phyloP scores from a whole-genome alignment of 1,284 basidiomycete genomes.

The Sanghuangporus weigelae region DNA sequence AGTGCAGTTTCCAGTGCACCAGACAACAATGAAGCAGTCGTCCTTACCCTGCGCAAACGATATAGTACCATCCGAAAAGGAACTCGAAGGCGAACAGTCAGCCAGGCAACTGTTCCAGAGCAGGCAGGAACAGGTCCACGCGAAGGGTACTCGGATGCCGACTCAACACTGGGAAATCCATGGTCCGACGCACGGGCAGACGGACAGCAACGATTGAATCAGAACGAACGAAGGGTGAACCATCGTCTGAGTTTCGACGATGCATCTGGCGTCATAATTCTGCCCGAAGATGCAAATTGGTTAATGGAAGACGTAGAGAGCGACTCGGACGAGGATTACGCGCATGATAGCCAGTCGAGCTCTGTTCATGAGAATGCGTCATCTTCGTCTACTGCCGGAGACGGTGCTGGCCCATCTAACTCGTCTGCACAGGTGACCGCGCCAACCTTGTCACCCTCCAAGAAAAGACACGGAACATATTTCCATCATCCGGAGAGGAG shows the following conservation, averaged over 20 bases:
- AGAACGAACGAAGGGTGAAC: conserved; percentile 28
- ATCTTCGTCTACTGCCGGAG: conserved; percentile 3
- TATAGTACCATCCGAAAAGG: conserved; percentile 45
- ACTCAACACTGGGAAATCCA: conserved; percentile 35
- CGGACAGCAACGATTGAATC: conserved; percentile 21
- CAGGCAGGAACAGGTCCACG: conserved; percentile 1
- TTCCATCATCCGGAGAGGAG: conserved; percentile 72
- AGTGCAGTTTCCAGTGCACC: conserved; percentile 30
- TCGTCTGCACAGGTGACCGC: neutral
- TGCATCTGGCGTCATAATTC: conserved; percentile 77
- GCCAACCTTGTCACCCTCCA: conserved; percentile 19
- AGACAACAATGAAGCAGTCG: conserved; percentile 54
- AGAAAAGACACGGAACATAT: conserved; percentile 56
- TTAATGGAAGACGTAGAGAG: conserved; percentile 43
- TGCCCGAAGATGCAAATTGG: conserved; percentile 76
- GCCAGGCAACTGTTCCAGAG: conserved; percentile 8
- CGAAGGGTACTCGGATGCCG: conserved; percentile 1
- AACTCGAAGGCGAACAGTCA: conserved; percentile 22
- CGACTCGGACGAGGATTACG: conserved; percentile 34
- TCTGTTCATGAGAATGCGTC: conserved; percentile 4
- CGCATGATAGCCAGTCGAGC: conserved; percentile 11
- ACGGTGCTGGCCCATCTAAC: conserved; percentile 3
- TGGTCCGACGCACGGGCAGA: conserved; percentile 43
- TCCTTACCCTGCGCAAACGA: conserved; percentile 68
- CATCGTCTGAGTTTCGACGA: conserved; percentile 74